These are phyloP conservation scores for Colletotrichum spaethianum DNA, from an alignment of 2,329 filamentous ascomycete species.

Conservation along the genomic window DNA sequence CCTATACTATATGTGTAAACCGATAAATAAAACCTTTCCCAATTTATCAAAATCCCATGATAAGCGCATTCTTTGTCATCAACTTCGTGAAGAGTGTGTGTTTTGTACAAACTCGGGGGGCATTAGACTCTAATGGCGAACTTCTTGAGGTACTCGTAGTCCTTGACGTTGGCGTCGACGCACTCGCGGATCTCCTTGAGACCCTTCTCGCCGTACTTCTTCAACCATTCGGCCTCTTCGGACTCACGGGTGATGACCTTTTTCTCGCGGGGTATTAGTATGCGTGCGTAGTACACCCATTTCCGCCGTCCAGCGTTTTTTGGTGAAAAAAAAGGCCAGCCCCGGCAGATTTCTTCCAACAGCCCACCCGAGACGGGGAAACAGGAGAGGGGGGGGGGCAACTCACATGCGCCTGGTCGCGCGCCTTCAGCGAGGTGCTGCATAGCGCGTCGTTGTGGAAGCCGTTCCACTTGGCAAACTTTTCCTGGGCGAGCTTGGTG, in stretches of 20 bases:
- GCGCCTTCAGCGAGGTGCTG: constrained; percentile 81
- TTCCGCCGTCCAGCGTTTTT: constrained; percentile 7
- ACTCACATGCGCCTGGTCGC: constrained; percentile 74
- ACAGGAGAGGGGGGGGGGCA: constrained; percentile 12
- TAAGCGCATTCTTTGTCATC: constrained; percentile 35
- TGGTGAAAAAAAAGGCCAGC: constrained; percentile 5
- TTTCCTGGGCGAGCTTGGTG: constrained; percentile 78
- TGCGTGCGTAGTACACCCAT: constrained; percentile 21
- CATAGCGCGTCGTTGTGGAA: constrained; percentile 96
- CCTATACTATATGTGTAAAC: not conserved
- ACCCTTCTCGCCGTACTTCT: constrained; percentile 81
- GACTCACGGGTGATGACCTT: constrained; percentile 75
- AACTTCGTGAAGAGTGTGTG: constrained; percentile 31
- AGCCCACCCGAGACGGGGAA: not conserved
- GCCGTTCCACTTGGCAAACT: constrained; percentile 97
- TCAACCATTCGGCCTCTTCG: constrained; percentile 79
- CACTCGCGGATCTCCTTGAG: constrained; percentile 78
- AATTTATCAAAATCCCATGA: not conserved
- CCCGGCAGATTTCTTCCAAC: not conserved
- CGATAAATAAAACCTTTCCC: constrained; percentile 1
- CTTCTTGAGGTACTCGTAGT: constrained; percentile 87
- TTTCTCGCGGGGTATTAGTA: constrained; percentile 55
- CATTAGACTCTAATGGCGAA: constrained; percentile 76
- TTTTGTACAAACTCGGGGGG: not conserved
- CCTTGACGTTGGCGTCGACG: constrained; percentile 78